Evolutionary conservation across 495 filamentous ascomycete genomes (phyloP), one percentile per base, ranked within the genome.

Genomic region (Podospora anserina): DNA sequence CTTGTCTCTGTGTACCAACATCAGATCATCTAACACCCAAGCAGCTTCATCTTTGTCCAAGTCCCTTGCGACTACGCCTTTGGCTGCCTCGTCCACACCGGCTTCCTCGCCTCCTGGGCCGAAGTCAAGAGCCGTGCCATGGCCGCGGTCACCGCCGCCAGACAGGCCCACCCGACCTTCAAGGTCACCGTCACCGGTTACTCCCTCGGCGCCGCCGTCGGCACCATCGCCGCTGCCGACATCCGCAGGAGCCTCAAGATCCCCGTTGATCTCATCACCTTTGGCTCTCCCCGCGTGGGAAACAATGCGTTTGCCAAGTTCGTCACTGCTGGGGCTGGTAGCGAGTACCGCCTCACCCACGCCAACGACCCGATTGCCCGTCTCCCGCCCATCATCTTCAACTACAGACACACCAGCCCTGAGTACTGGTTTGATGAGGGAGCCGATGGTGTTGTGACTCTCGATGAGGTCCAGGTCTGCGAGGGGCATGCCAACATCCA

Each of bases 231-330:
- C 0, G 88, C 87, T 0, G 85, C 82, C 13, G 82, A 84, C 65
- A 76, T 91, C 65, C 82, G 87, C 5, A 84, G 83, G 58, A 70
- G 74, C 23, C 55, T 26, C 11, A 87, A 86, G 9, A 66, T 71
- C 56, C 64, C 55, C 20, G 70, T 75, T 28, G 82, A 83, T 72
- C 69, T 82, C 26, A 91, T 90, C 76, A 88, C 86, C 5, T 92
- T 85, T 75, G 91, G 89, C 68, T 80, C 85, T 32, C 91, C 91
- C 3, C 88, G 88, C 30, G 84, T 91, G 5, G 91, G 90, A 62
- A 88, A 88, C 69, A 26, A 69, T 7, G 82, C 79, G 18, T 79
- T 91, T 69, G 85, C 82, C 49, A 71, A 77, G 27, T 89, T 85
- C 71, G 81, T 92, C 74, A 86, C 89, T 55, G 62, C 68, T 26